Evolutionary conservation across 352 stramenopile genomes (phyloP).

Genomic region (Phytophthora litchii): DNA sequence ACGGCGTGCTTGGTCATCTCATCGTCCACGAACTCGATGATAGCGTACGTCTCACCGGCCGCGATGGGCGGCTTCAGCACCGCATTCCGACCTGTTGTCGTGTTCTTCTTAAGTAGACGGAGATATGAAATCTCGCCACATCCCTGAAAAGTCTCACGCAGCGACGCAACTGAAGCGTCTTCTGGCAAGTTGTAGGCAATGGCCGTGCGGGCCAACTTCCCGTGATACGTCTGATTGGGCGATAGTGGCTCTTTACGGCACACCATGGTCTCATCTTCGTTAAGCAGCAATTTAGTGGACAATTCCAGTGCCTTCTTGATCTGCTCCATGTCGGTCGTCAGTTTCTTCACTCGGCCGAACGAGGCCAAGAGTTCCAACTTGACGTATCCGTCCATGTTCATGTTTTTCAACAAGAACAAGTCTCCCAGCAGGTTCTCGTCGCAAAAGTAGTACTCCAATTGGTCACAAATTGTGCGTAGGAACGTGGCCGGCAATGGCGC

Average conservation of each 20-base stretch:
- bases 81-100: slow-evolving; percentile 83
- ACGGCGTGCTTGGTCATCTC: slow-evolving; percentile 91
- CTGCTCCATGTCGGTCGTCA: slow-evolving; percentile 83
- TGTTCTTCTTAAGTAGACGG: slow-evolving; percentile 90
- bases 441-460: slow-evolving; percentile 91
- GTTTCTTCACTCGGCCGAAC: slow-evolving; percentile 88
- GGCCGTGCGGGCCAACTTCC: slow-evolving; percentile 81
- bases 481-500: slow-evolving; percentile 79
- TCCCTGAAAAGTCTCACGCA: slow-evolving; percentile 85
- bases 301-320: slow-evolving; percentile 85
- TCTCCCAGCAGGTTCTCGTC: slow-evolving; percentile 88
- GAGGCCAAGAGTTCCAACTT: slow-evolving; percentile 85
- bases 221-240: slow-evolving; percentile 85
- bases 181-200: slow-evolving; percentile 90
- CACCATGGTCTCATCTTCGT: slow-evolving; percentile 83
- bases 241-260: slow-evolving; percentile 85
- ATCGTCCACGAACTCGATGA: slow-evolving; percentile 90
- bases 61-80: slow-evolving; percentile 89
- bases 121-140: slow-evolving; percentile 88
- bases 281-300: slow-evolving; percentile 85
- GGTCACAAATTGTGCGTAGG: slow-evolving; percentile 85
- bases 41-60: slow-evolving; percentile 86
- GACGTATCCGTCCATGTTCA: slow-evolving; percentile 89
- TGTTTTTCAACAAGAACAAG: slow-evolving; percentile 89
- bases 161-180: slow-evolving; percentile 81